phyloP scores from a whole-genome alignment of 306 rosid genomes.

The Mimosa pudica region DNA sequence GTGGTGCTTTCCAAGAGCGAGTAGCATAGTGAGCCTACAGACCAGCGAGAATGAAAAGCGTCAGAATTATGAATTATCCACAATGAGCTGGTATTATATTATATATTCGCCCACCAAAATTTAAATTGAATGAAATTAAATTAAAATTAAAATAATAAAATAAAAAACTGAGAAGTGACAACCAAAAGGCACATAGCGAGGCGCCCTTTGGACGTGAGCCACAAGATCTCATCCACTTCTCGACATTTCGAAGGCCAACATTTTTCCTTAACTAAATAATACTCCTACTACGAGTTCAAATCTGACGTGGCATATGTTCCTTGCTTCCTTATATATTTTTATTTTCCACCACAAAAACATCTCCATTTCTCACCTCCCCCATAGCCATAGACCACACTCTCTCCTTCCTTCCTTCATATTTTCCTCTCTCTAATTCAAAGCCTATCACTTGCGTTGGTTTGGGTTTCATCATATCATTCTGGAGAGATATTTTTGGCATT shows the following conservation, averaged over 20 bases:
- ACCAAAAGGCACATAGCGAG: conserved; percentile 43
- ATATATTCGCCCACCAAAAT: conserved; percentile 37
- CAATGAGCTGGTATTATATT: conserved; percentile 17
- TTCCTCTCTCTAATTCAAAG: conserved; percentile 6
- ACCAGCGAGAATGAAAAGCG: conserved; percentile 27
- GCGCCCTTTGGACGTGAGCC: conserved; percentile 47
- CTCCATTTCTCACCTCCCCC: background rate
- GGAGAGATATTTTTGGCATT: background rate
- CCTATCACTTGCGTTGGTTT: background rate
- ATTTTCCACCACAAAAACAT: background rate
- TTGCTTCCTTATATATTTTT: conserved; percentile 33
- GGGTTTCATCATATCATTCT: background rate
- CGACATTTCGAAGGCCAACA: conserved; percentile 31
- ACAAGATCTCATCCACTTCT: conserved; percentile 63
- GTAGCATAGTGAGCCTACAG: background rate
- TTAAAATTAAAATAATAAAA: background rate
- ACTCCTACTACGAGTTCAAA: background rate
- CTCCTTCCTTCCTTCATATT: background rate
- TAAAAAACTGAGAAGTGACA: background rate
- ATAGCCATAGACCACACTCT: conserved; percentile 21
- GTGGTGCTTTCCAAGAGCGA: background rate
- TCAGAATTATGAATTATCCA: conserved; percentile 40
- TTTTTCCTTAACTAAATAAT: background rate
- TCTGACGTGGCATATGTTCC: conserved; percentile 46
- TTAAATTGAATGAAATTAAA: background rate